Evolutionary conservation across 2,329 filamentous ascomycete genomes (phyloP), one percentile per base, ranked within the genome.

Genomic region (Arachnomyces sp.): DNA sequence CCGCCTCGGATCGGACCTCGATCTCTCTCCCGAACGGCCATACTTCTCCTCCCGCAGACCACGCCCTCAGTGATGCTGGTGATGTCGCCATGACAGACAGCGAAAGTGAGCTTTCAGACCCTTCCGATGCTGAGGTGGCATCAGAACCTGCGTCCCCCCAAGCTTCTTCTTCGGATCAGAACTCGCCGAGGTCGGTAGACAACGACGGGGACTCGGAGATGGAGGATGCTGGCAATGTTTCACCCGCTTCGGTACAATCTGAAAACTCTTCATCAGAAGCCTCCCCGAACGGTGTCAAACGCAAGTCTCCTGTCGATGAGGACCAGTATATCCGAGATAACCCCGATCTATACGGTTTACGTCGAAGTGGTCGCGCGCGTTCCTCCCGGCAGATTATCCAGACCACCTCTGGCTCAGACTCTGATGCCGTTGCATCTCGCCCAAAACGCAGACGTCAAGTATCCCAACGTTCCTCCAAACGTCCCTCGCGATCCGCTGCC

Each of bases 321-420:
- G 82, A 92, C 43, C 81, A 88, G 34, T 89, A 81, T 57, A 94
- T 96, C 53, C 76, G 82, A 54, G 84, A 86, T 57, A 94, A 98
- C 56, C 92, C 92, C 33, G 88, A 94, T 65, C 72, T 98, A 7
- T 98, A 96, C 68, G 92, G 92, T 35, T 73, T 98, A 51, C 80
- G 92, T 53, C 79, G 92, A 68, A 98, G 92, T 70, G 89, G 74
- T 58, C 76, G 79, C 49, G 77, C 78, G 50, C 74, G 79, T 51
- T 73, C 73, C 46, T 71, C 71, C 44, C 76, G 77, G 53, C 76
- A 76, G 51, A 67, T 82, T 51, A 76, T 79, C 51, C 76, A 81
- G 51, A 79, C 75, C 49, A 72, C 72, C 45, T 71, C 71, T 33
- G 71, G 72, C 33, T 88, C 83, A 5, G 84, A 82, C 41, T 87